phyloP scores from a whole-genome alignment of 1,284 basidiomycete genomes.

The Boletus mariae region DNA sequence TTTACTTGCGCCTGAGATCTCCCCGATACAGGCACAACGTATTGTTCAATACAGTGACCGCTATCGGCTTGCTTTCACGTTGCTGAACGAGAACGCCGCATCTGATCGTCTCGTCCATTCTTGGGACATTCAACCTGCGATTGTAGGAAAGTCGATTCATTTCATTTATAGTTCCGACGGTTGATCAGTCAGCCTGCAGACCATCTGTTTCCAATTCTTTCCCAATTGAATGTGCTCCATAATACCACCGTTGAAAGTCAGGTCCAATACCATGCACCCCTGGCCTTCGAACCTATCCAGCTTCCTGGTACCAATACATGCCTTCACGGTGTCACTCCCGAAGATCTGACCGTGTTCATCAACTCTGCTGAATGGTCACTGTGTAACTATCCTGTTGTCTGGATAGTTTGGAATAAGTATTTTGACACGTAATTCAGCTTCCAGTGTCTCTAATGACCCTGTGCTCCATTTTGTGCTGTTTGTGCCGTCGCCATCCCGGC shows the following conservation, averaged over 20 bases:
- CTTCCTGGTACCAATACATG: constrained; percentile 34
- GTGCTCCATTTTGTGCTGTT: constrained; percentile 93
- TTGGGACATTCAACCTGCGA: constrained; percentile 71
- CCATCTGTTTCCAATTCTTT: constrained; percentile 65
- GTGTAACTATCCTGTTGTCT: constrained; percentile 47
- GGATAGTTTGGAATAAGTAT: neutral
- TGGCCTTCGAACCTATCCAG: constrained; percentile 72
- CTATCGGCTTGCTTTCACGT: constrained; percentile 77
- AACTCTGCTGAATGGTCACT: constrained; percentile 96
- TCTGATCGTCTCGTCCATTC: constrained; percentile 56
- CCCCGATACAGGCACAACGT: constrained; percentile 46
- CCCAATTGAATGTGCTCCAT: constrained; percentile 65
- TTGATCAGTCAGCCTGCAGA: constrained; percentile 41
- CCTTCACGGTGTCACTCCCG: constrained; percentile 62
- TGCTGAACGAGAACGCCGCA: constrained; percentile 84
- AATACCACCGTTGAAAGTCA: constrained; percentile 94
- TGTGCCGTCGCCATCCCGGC: constrained; percentile 67
- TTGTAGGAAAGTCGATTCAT: constrained; percentile 50
- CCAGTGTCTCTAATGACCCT: constrained; percentile 82
- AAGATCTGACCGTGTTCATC: constrained; percentile 86
- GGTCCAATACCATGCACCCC: constrained; percentile 86
- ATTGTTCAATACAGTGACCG: constrained; percentile 73
- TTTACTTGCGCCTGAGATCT: constrained; percentile 52
- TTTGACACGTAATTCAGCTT: constrained; percentile 47
- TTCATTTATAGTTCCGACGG: constrained; percentile 12